Conservation (phyloP, 2,329 filamentous ascomycete species). For the Ophiognomonia clavigignenti-juglandacearum region DNA sequence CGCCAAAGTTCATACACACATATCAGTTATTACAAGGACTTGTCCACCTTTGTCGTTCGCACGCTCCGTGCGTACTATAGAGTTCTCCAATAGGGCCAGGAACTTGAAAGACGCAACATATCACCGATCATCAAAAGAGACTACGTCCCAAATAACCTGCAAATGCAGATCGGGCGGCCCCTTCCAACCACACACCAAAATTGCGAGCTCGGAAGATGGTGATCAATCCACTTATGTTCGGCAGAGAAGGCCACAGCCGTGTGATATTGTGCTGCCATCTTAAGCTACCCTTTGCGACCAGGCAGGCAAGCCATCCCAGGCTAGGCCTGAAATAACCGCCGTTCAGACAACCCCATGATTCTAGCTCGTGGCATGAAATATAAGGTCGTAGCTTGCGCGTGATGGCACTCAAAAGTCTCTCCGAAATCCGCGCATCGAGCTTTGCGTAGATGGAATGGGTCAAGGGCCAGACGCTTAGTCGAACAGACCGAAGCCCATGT, state of each 20-base stretch:
- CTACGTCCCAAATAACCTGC: no score
- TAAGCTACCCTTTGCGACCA: slow-evolving; percentile 10
- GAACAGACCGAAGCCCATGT: slow-evolving; percentile 75
- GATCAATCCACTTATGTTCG: no score
- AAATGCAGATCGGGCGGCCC: no score
- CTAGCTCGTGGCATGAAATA: slow-evolving; percentile 30
- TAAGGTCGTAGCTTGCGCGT: slow-evolving; percentile 17
- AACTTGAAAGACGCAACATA: no score
- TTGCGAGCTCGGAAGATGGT: no score
- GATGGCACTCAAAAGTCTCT: slow-evolving; percentile 13
- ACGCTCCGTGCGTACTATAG: no score
- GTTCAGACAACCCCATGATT: slow-evolving; percentile 10
- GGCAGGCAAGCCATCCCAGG: slow-evolving; percentile 3
- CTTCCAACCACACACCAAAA: no score
- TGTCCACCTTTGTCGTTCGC: no score
- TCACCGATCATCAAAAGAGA: no score
- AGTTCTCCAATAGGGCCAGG: no score
- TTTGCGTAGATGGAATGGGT: not conserved
- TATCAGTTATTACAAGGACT: no score
- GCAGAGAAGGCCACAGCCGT: slow-evolving; percentile 2
- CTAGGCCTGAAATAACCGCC: slow-evolving; percentile 5
- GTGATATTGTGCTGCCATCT: slow-evolving; percentile 1
- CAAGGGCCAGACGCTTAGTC: slow-evolving; percentile 47
- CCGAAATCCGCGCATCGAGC: slow-evolving; percentile 1
- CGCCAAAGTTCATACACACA: no score